phyloP scores from a whole-genome alignment of 176 grass and related monocot genomes.

The Sorghum bicolor region Sorghum_bicolor_NCBIv3 NC_012873.2:2041501-2042000 shows the following conservation, averaged over 20 bases:
- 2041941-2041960: neutral
- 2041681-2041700: slow-evolving; percentile 7
- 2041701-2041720: neutral
- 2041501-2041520: slow-evolving; percentile 82
- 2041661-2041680: neutral
- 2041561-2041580: slow-evolving; percentile 30
- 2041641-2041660: neutral
- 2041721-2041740: neutral
- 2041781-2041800: neutral
- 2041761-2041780: neutral
- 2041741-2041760: neutral
- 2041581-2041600: neutral
- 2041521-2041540: slow-evolving; percentile 81
- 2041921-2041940: neutral
- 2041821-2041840: neutral
- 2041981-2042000: neutral
- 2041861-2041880: slow-evolving; percentile 3
- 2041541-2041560: slow-evolving; percentile 9
- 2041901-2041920: neutral
- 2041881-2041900: neutral
- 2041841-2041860: slow-evolving; percentile 7
- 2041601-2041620: neutral
- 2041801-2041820: slow-evolving; percentile 4
- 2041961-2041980: neutral
- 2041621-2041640: neutral